A percentile compares a stretch with the other conserved stretches of the same genome.
phyloP scores from a whole-genome alignment of 371 early-diverging fungal species.

The Catenaria anguillulae region DNA sequence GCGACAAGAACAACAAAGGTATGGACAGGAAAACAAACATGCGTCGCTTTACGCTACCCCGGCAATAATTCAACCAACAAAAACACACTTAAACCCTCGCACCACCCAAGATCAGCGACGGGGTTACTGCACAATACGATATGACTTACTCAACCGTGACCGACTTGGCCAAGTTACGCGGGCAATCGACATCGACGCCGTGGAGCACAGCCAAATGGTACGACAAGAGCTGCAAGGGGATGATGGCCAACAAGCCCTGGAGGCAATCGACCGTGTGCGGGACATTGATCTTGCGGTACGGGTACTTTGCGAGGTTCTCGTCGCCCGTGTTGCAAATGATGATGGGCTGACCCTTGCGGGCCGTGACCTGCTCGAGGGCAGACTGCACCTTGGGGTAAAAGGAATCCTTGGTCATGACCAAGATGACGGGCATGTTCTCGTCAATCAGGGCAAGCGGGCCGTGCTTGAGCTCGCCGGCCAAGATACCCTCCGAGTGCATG shows the following conservation, averaged over 20 bases:
- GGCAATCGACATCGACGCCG: constrained; percentile 97
- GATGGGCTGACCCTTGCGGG: constrained; percentile 94
- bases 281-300: constrained; percentile 74
- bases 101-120: too few species aligned
- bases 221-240: constrained; percentile 93
- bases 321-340: constrained; percentile 89
- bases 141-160: constrained; percentile 1
- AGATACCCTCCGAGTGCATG: constrained; percentile 95
- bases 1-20: too few species aligned
- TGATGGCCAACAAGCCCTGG: constrained; percentile 74
- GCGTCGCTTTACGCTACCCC: too few species aligned
- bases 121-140: too few species aligned
- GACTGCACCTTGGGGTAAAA: constrained; percentile 66
- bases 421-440: constrained; percentile 90
- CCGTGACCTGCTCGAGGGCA: constrained; percentile 92
- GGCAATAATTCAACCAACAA: too few species aligned
- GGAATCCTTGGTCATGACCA: constrained; percentile 62
- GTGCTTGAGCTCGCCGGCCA: constrained; percentile 99
- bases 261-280: constrained; percentile 81
- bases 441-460: constrained; percentile 98
- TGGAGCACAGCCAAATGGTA: constrained; percentile 93
- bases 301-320: constrained; percentile 37
- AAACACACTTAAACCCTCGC: too few species aligned
- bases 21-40: too few species aligned
- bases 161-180: constrained; percentile 92